phyloP scores from a whole-genome alignment of 768 basidiomycete genomes.

The Phanerodontia chrysosporium region DNA sequence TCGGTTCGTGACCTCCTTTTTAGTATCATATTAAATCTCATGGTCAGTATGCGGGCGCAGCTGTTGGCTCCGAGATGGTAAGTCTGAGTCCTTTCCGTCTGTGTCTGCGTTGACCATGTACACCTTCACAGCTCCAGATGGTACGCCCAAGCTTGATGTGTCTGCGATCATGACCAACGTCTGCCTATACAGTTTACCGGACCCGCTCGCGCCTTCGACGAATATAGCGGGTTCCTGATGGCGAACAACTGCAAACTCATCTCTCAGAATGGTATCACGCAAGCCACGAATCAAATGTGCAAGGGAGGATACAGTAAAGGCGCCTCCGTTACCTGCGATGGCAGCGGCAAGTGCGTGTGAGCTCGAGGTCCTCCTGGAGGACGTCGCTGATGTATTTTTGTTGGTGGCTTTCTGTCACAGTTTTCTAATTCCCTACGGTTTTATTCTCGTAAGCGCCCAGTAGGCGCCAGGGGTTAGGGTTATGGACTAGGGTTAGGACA shows the following conservation, averaged over 20 bases:
- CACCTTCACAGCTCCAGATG: not conserved
- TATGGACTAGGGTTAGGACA: no score
- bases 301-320: slow-evolving; percentile 3
- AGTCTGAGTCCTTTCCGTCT: not conserved
- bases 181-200: not conserved
- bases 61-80: not conserved
- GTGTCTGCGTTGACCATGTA: no score
- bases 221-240: slow-evolving; percentile 6
- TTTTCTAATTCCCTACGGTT: no score
- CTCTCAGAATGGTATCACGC: slow-evolving; percentile 1
- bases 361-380: no score
- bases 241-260: slow-evolving; percentile 4
- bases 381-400: no score
- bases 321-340: slow-evolving; percentile 3
- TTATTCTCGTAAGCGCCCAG: no score
- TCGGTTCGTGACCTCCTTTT: not conserved
- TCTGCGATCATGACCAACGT: no score
- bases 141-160: not conserved
- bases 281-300: slow-evolving; percentile 6
- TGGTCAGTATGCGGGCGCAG: not conserved
- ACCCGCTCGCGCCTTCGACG: not conserved
- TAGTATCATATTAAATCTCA: not conserved
- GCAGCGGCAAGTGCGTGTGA: not conserved
- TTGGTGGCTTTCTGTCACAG: no score
- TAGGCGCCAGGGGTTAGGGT: no score